These are phyloP conservation scores for Saposhnikovia divaricata DNA, from an alignment of 129 eudicot genomes.

Conservation along the genomic window DNA sequence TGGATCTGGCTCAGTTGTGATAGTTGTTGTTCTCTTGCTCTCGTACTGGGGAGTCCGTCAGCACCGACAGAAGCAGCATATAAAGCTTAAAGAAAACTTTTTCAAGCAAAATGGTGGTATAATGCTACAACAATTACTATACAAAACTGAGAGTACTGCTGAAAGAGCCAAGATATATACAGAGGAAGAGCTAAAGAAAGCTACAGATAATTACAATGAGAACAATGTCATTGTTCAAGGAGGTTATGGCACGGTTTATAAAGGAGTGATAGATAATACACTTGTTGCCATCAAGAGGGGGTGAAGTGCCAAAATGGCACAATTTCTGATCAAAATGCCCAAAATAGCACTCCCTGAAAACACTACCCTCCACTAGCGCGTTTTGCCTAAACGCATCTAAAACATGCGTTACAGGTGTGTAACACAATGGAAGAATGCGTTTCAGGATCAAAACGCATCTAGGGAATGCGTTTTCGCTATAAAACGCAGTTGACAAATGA, in stretches of 20 bases:
- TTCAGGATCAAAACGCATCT: no score
- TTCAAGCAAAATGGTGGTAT: not conserved
- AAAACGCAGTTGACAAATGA: no score
- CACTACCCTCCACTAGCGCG: no score
- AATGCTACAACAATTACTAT: not conserved
- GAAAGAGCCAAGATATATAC: conserved; percentile 9
- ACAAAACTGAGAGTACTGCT: not conserved
- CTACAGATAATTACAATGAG: not conserved
- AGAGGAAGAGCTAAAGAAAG: not conserved
- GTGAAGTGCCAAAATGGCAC: no score
- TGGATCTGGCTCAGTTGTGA: not conserved
- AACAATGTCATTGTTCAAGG: conserved; percentile 4
- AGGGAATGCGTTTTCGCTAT: no score
- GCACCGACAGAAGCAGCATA: not conserved
- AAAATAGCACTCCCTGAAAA: no score
- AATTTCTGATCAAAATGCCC: no score
- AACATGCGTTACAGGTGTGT: no score
- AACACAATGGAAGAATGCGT: no score
- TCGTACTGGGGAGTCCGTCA: not conserved
- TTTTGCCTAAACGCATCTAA: no score
- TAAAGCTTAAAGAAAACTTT: conserved; percentile 1
- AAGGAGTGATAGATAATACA: not conserved
- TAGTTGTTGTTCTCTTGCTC: not conserved
- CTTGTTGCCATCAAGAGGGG: conserved; percentile 1
- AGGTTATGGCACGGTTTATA: conserved; percentile 15